Evolutionary conservation across 2,329 filamentous ascomycete genomes (phyloP).

Genomic region (Aspergillus piperis): DNA sequence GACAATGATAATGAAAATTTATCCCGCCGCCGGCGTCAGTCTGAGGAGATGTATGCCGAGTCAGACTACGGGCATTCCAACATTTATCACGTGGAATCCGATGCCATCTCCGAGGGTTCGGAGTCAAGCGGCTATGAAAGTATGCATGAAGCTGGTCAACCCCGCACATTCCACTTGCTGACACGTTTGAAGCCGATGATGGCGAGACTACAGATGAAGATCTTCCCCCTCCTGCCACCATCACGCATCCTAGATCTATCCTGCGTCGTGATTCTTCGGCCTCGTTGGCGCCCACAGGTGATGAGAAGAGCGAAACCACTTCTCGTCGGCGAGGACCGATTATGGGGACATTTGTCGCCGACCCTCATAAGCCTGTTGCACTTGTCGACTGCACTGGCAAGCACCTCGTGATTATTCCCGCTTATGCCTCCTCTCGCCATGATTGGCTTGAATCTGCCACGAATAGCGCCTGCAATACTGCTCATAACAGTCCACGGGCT

Average conservation of each 20-base stretch:
- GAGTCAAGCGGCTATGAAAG: constrained; percentile 60
- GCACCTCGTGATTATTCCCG: constrained; percentile 50
- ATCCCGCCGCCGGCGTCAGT: constrained; percentile 33
- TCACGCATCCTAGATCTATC: constrained; percentile 51
- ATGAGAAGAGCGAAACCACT: constrained; percentile 37
- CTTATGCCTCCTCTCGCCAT: constrained; percentile 49
- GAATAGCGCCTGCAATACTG: constrained; percentile 45
- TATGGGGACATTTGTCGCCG: constrained; percentile 51
- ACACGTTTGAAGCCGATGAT: constrained; percentile 55
- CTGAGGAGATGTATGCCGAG: constrained; percentile 43
- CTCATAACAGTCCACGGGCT: constrained; percentile 45
- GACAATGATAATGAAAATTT: constrained; percentile 63
- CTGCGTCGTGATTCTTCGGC: constrained; percentile 52
- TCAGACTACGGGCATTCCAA: constrained; percentile 44
- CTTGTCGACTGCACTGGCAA: constrained; percentile 51
- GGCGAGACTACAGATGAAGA: constrained; percentile 64
- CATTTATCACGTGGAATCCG: constrained; percentile 49
- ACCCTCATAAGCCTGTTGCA: constrained; percentile 51
- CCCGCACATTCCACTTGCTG: constrained; percentile 42
- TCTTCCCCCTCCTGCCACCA: constrained; percentile 50
- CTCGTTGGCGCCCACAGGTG: constrained; percentile 46
- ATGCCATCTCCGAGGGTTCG: constrained; percentile 39
- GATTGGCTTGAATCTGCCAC: constrained; percentile 48
- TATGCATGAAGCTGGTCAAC: constrained; percentile 45
- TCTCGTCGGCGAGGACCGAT: constrained; percentile 48